Conservation (phyloP, 2,329 filamentous ascomycete genomes). For the Lachnellula hyalina region DNA sequence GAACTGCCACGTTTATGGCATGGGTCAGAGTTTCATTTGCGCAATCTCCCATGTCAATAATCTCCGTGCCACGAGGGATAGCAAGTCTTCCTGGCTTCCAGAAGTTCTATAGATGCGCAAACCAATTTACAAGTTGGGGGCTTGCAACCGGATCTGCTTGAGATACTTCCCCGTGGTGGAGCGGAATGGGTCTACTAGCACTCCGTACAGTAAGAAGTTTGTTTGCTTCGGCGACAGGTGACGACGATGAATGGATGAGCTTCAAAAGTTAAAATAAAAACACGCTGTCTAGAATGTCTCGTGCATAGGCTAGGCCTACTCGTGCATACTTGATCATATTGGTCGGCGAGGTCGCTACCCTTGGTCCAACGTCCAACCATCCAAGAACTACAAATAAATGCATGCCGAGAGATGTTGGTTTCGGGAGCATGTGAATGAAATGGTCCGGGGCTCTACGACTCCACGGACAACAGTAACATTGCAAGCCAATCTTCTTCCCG, state of each 20-base stretch:
- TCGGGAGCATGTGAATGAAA: not conserved
- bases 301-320: no score
- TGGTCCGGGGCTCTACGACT: no score
- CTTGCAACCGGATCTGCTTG: constrained; percentile 5
- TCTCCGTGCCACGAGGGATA: constrained; percentile 8
- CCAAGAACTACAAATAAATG: not conserved
- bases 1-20: constrained; percentile 6
- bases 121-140: constrained; percentile 7
- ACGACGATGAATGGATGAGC: not conserved
- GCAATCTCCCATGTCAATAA: constrained; percentile 8
- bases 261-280: not conserved
- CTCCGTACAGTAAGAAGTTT: not conserved
- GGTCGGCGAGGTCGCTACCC: no score
- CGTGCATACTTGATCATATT: no score
- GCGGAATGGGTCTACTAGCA: not conserved
- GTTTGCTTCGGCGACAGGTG: constrained; percentile 2
- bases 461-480: not conserved
- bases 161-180: constrained; percentile 5
- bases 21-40: constrained; percentile 2
- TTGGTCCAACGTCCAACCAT: not conserved
- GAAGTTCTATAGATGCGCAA: constrained; percentile 12
- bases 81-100: constrained; percentile 7
- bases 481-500: not conserved
- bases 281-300: no score
- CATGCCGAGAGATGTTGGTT: not conserved